Conservation (phyloP, 352 stramenopile genomes). For the Phytopythium sindhum region DNA sequence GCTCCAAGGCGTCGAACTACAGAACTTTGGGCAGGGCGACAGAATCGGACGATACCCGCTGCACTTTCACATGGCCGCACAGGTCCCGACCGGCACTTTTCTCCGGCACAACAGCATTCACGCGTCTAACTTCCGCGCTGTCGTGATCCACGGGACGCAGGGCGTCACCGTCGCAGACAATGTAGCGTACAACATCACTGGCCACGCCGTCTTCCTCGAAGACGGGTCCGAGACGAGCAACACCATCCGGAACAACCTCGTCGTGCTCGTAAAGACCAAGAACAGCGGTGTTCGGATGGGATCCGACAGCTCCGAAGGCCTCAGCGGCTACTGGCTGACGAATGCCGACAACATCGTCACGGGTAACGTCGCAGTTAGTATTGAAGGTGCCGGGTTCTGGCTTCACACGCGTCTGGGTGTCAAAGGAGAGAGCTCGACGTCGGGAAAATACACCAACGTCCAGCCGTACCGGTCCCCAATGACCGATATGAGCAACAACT, state of each 20-base stretch:
- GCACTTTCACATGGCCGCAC: conserved; percentile 39
- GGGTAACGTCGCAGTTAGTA: conserved; percentile 34
- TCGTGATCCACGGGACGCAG: conserved; percentile 49
- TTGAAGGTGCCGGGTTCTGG: conserved; percentile 48
- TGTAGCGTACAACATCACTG: conserved; percentile 43
- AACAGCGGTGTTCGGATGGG: conserved; percentile 16
- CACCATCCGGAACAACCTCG: conserved; percentile 45
- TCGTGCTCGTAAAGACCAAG: conserved; percentile 36
- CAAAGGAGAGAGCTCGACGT: conserved; percentile 24
- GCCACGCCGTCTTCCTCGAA: conserved; percentile 53
- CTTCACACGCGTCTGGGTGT: conserved; percentile 31
- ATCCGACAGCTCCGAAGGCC: conserved; percentile 17
- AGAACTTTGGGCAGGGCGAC: conserved; percentile 44
- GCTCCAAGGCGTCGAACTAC: conserved; percentile 34
- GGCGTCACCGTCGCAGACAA: conserved; percentile 37
- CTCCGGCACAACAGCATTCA: conserved; percentile 38
- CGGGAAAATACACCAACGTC: conserved; percentile 22
- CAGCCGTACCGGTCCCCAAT: conserved; percentile 25
- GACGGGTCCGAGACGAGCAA: conserved; percentile 61
- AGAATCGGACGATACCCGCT: conserved; percentile 40
- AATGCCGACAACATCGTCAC: conserved; percentile 50
- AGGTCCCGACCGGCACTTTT: conserved; percentile 23
- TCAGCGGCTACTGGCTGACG: conserved; percentile 45
- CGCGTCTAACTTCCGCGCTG: conserved; percentile 34
- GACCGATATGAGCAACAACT: conserved; percentile 22